Percentiles rank a stretch among this genome's conserved stretches.
These are phyloP conservation scores for Suhomyces kilbournensis DNA, from an alignment of 805 yeast species.

Conservation along the genomic window DNA sequence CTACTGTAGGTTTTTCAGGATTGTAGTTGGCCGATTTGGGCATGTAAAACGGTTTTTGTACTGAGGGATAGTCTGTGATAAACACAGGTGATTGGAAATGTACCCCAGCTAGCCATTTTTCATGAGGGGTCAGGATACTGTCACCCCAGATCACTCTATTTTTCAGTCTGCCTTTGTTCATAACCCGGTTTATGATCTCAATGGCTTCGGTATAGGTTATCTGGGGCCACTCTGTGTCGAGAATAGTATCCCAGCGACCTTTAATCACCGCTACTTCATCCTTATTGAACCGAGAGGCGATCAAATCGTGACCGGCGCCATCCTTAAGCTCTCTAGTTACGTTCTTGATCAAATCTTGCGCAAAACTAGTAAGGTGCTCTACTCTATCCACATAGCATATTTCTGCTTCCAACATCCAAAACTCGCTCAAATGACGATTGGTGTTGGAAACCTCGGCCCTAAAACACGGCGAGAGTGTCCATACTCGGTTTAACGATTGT, in stretches of 20 bases:
- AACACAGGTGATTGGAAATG: constrained; percentile 74
- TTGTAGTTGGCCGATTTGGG: constrained; percentile 42
- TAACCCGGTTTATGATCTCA: constrained; percentile 40
- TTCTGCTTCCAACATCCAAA: constrained; percentile 98
- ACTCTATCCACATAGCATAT: constrained; percentile 62
- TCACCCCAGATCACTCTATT: constrained; percentile 59
- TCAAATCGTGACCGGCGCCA: constrained; percentile 29
- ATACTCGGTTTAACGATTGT: constrained; percentile 72
- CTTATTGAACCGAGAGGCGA: constrained; percentile 35
- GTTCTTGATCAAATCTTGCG: constrained; percentile 66
- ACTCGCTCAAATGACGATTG: constrained; percentile 86
- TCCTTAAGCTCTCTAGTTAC: constrained; percentile 25
- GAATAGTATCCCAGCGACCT: constrained; percentile 60
- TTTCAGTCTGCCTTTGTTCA: constrained; percentile 38
- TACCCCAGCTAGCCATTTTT: constrained; percentile 79
- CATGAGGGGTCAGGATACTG: constrained; percentile 78
- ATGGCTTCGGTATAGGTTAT: constrained; percentile 79
- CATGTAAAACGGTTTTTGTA: constrained; percentile 91
- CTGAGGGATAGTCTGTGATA: constrained; percentile 81
- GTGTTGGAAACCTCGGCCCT: constrained; percentile 93
- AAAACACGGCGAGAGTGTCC: constrained; percentile 89
- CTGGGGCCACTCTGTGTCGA: constrained; percentile 55
- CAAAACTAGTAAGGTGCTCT: constrained; percentile 57
- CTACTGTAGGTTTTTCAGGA: constrained; percentile 56
- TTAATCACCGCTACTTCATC: constrained; percentile 35